Base-by-base conservation (phyloP, 2,329 filamentous ascomycete species). In the Thelonectria discophora region DNA sequence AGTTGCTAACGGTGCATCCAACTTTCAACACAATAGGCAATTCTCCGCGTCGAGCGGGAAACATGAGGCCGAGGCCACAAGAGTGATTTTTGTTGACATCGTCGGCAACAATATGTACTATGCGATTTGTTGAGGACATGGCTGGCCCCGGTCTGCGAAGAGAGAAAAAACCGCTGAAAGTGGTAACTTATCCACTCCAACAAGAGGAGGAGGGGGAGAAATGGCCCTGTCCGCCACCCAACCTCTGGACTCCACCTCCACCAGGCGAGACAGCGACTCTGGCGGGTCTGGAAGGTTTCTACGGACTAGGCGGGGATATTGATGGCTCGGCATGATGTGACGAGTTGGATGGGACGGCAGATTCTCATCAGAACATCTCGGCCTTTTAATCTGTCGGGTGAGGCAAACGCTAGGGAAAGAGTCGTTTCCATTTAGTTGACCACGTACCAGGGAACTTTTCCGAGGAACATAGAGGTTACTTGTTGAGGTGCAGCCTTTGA, bases 251-350 rank as follows among this genome's bases (percentile, higher is more conserved):
- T 30, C 34, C 50, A 42, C 42, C 43, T 43, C 55, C 40, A 46
- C 47, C 55, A 15, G 43, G 15, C 37, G 18, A 59, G 47, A 37
- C 39, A 54, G 57, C 57, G 50, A 42, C 53, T 43, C 21, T 55
- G 47, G 58, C 58, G 58, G 52, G 58, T 60, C 52, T 60, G 42
- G 52, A 60, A 60, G 42, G 58, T 47, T 56, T 52, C 52, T 47
- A n/a, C n/a, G n/a, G n/a, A n/a, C n/a, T n/a, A 51, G 37, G 58
- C 42, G 53, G 37, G 27, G 43, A 9, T 17, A 18, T 32, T 34
- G 48, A 30, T 39, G 30, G 40, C 40, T 55, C 52, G 51, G 58
- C 58, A 51, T 55, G 15, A 39, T 46, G 20, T 51, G 51, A 52
- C 58, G 21, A n/a, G n/a, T n/a, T n/a, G n/a, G 21, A 24, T 6